Evolutionary conservation across 257 asterid genomes (phyloP).

Genomic region (Nicotiana attenuata): DNA sequence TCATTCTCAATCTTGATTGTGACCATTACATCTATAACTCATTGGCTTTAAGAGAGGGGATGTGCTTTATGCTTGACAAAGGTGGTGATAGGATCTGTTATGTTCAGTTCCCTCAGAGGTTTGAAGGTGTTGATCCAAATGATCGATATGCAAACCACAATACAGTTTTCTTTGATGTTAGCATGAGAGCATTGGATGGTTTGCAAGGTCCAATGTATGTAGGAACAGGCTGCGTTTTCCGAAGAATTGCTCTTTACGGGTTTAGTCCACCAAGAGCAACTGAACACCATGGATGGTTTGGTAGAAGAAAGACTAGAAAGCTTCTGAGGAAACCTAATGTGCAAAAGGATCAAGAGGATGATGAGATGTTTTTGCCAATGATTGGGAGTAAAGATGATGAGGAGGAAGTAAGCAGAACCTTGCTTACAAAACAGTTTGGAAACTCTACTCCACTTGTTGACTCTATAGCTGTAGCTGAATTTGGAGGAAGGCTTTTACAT

Average conservation of each 20-base stretch:
- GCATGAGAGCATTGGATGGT: conserved; percentile 94
- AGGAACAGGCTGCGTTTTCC: conserved; percentile 87
- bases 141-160: conserved; percentile 93
- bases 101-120: conserved; percentile 86
- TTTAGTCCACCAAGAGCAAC: conserved; percentile 91
- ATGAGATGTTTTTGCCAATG: conserved; percentile 54
- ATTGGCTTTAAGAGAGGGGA: conserved; percentile 75
- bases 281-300: conserved; percentile 85
- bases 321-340: conserved; percentile 42
- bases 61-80: conserved; percentile 93
- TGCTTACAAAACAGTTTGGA: conserved; percentile 62
- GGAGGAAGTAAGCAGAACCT: conserved; percentile 40
- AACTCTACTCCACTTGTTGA: conserved; percentile 60
- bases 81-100: conserved; percentile 90
- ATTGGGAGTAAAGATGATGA: conserved; percentile 38
- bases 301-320: conserved; percentile 45
- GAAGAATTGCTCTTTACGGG: conserved; percentile 77
- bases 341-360: conserved; percentile 32
- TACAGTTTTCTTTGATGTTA: conserved; percentile 85
- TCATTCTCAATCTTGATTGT: conserved; percentile 85
- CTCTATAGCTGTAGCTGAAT: conserved; percentile 83
- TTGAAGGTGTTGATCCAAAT: conserved; percentile 87
- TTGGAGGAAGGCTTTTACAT: conserved; percentile 75
- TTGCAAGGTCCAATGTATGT: conserved; percentile 96
- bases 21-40: conserved; percentile 87